phyloP scores from a whole-genome alignment of 371 early-diverging fungal species.

The Actinomortierella wolfii region DNA sequence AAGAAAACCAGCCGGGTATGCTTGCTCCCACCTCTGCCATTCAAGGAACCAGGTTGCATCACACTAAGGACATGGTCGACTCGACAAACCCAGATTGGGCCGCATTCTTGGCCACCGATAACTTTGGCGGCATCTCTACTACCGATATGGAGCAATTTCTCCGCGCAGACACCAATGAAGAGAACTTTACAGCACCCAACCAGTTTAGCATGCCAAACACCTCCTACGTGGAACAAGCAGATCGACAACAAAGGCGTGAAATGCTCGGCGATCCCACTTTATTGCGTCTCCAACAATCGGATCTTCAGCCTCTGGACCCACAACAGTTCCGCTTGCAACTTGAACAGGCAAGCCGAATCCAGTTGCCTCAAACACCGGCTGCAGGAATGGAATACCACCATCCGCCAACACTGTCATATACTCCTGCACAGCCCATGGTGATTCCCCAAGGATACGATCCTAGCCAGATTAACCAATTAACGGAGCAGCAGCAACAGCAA shows the following conservation, averaged over 20 bases:
- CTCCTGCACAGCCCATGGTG: slow-evolving; percentile 13
- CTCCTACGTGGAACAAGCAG: slow-evolving; percentile 39
- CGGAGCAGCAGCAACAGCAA: slow-evolving; percentile 12
- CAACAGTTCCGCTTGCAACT: slow-evolving; percentile 13
- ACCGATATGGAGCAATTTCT: slow-evolving; percentile 37
- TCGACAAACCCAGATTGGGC: slow-evolving; percentile 20
- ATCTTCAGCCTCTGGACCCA: no score
- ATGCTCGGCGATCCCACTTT: slow-evolving; percentile 9
- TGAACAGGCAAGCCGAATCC: slow-evolving; percentile 33
- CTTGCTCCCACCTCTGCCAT: slow-evolving; percentile 29
- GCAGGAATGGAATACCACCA: background rate
- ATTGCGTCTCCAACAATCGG: no score
- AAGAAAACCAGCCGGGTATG: slow-evolving; percentile 5
- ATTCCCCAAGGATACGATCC: no score
- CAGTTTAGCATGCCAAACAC: slow-evolving; percentile 41
- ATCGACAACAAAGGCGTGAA: slow-evolving; percentile 38
- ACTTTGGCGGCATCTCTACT: slow-evolving; percentile 8
- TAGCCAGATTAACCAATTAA: no score
- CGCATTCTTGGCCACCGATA: slow-evolving; percentile 24
- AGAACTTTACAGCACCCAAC: slow-evolving; percentile 22
- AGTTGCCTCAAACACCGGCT: background rate
- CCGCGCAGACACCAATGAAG: slow-evolving; percentile 30
- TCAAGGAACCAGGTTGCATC: no score
- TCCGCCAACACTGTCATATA: slow-evolving; percentile 21
- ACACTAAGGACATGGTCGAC: slow-evolving; percentile 6